Conservation (phyloP, 2,329 filamentous ascomycete species). For the Colletotrichum viniferum region DNA sequence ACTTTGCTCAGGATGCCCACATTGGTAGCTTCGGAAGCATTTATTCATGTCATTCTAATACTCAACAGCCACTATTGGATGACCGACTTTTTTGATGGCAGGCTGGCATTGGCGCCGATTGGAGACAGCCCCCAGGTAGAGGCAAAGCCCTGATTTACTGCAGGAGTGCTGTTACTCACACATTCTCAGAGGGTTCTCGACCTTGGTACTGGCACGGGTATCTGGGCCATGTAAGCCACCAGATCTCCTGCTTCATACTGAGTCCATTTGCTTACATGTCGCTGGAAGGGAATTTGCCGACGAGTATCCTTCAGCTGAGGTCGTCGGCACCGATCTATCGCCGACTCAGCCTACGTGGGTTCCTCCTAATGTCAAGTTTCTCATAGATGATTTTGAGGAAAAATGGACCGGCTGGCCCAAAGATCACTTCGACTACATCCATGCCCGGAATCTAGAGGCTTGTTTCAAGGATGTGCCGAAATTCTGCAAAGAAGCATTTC, state of each 20-base stretch:
- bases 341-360: slow-evolving; percentile 46
- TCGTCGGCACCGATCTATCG: slow-evolving; percentile 58
- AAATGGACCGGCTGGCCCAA: slow-evolving; percentile 44
- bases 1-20: no score
- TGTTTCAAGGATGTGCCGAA: slow-evolving; percentile 60
- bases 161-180: no score
- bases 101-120: slow-evolving; percentile 41
- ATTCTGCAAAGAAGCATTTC: slow-evolving; percentile 55
- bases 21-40: no score
- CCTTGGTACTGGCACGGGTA: slow-evolving; percentile 46
- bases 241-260: neutral
- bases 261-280: neutral
- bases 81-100: slow-evolving; percentile 33
- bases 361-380: slow-evolving; percentile 38
- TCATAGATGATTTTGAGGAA: slow-evolving; percentile 36
- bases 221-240: slow-evolving; percentile 44
- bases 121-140: slow-evolving; percentile 26
- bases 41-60: neutral
- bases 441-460: slow-evolving; percentile 63
- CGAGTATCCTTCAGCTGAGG: slow-evolving; percentile 45
- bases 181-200: slow-evolving; percentile 41
- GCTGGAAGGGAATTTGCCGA: slow-evolving; percentile 50
- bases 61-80: neutral
- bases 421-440: slow-evolving; percentile 62
- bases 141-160: neutral